Conservation (phyloP, 2,329 filamentous ascomycete genomes). For the Neonectria sp. region DNA sequence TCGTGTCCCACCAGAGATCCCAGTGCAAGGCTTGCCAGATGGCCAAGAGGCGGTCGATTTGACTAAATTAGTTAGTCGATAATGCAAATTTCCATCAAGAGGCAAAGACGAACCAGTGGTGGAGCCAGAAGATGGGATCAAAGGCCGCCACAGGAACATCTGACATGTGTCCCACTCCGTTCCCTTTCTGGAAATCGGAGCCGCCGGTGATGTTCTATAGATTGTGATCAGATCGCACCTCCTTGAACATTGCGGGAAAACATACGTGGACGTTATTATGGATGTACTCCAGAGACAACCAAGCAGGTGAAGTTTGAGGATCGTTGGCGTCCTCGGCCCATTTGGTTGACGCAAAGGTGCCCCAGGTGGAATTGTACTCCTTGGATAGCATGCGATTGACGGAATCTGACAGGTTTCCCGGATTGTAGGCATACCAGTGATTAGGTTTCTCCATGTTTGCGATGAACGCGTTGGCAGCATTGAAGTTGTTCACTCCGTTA, state of each 20-base stretch:
- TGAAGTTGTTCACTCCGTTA: constrained; percentile 20
- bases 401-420: constrained; percentile 40
- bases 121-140: constrained; percentile 76
- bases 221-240: background rate
- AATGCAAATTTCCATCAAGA: no score
- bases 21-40: constrained; percentile 35
- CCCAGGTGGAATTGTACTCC: constrained; percentile 45
- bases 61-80: constrained; percentile 7
- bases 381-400: constrained; percentile 44
- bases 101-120: constrained; percentile 60
- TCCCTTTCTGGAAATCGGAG: constrained; percentile 49
- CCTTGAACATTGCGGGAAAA: background rate
- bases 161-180: constrained; percentile 66
- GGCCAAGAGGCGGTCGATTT: constrained; percentile 32
- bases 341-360: constrained; percentile 23
- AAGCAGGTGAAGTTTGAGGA: constrained; percentile 13
- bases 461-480: constrained; percentile 3
- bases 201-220: constrained; percentile 18
- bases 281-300: constrained; percentile 53
- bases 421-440: constrained; percentile 12
- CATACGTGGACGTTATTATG: constrained; percentile 57
- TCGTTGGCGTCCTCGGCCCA: constrained; percentile 6
- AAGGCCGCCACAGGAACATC: constrained; percentile 71
- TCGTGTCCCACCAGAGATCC: constrained; percentile 28
- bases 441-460: background rate